Base-by-base conservation (phyloP, 805 yeast genomes). In the Nakazawaea ernobii region DNA sequence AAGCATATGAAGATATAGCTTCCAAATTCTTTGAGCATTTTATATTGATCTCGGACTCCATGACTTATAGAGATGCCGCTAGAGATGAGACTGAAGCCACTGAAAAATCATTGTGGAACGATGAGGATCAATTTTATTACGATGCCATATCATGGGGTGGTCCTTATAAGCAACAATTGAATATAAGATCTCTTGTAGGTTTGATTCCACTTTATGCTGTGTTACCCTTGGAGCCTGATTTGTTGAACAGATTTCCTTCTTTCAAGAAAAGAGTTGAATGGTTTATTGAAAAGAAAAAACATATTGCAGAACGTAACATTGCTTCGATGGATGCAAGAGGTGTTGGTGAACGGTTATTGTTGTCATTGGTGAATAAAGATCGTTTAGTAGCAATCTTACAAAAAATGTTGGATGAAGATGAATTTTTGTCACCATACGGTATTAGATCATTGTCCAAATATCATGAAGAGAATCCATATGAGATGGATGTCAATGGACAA, bases 11-110 rank as follows among this genome's bases (percentile, higher is more conserved):
- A 67, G 94, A 89, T 63, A 86, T 89, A 64, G 97, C 97, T 3
- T 84, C 95, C 46, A 91, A 90, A 68, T 90, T 90, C 65, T 89
- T 90, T 66, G 97, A 91, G 69, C 97, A 90, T 64, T 90, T 89
- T 66, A 67, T 91, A 50, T 73, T 89, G 59, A 90, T 90, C 70
- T 89, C 96, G 26, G 97, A 90, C 65, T 96, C 97, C 9, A 86
- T 90, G 95, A 81, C 95, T 11, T 86, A 77, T 63, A 69, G 74
- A 40, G 70, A 69, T 35, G 74, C 74, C 20, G 70, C 71, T 9
- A 49, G 60, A 24, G 68, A 63, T 8, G 69, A 66, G 32, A 67
- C 65, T 20, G 73, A 67, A 35, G 69, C 69, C 35, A 70, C 79
- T 13, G 78, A 74, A 36, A 79, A 77, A 54, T 83, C 91, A 1